Percentiles rank a stretch among this genome's conserved stretches.
These are phyloP conservation scores for Entomortierella beljakovae DNA, from an alignment of 192 early-diverging fungal genomes.

Conservation along the genomic window DNA sequence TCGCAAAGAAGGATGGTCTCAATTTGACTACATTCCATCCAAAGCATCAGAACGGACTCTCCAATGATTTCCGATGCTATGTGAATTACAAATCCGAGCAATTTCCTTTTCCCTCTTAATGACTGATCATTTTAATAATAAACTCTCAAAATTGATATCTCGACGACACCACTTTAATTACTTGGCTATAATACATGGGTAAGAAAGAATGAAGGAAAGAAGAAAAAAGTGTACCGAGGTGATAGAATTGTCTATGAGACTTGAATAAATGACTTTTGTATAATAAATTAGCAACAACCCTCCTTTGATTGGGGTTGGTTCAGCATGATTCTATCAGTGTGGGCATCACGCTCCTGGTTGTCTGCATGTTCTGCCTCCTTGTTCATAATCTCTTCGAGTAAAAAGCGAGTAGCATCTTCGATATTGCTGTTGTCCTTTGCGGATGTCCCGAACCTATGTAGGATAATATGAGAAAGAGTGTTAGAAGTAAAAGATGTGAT, in stretches of 20 bases:
- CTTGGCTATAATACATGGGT: not conserved
- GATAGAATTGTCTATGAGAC: not conserved
- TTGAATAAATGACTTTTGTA: not conserved
- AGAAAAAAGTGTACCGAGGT: too few species aligned
- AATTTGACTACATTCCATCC: slow-evolving; percentile 71
- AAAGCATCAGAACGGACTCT: slow-evolving; percentile 72
- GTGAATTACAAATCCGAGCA: slow-evolving; percentile 64
- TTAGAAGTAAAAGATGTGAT: slow-evolving; percentile 1
- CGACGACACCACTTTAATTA: not conserved
- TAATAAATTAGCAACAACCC: slow-evolving; percentile 25
- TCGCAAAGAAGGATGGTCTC: slow-evolving; percentile 14
- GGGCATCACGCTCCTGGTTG: slow-evolving; percentile 15
- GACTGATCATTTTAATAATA: not conserved
- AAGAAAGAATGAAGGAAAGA: not conserved
- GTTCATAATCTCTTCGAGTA: slow-evolving; percentile 58
- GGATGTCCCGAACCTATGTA: slow-evolving; percentile 68
- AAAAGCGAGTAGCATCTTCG: slow-evolving; percentile 64
- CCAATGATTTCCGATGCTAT: slow-evolving; percentile 84
- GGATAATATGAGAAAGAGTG: not conserved
- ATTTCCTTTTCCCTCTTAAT: slow-evolving; percentile 10
- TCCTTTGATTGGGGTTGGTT: slow-evolving; percentile 22
- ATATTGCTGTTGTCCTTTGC: slow-evolving; percentile 71
- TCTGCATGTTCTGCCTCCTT: slow-evolving; percentile 53
- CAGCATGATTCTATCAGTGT: slow-evolving; percentile 17
- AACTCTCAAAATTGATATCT: not conserved